Percentiles rank a stretch among this genome's conserved stretches.
phyloP scores from a whole-genome alignment of 1,284 basidiomycete genomes.

The Ceratobasidium sp. region DNA sequence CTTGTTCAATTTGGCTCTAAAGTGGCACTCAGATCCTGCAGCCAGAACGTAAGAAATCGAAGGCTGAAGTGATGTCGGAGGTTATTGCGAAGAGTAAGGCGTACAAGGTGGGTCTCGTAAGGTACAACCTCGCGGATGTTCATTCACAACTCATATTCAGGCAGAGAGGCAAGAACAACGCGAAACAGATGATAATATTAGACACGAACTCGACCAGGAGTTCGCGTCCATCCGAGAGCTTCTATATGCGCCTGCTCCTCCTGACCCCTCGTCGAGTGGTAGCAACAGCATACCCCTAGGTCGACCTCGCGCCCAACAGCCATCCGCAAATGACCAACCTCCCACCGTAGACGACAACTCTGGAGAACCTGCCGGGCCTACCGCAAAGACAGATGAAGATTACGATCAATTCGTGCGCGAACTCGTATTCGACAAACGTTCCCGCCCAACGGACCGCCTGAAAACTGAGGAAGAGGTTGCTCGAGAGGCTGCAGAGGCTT shows the following conservation, averaged over 20 bases:
- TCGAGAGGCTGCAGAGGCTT: slow-evolving; percentile 82
- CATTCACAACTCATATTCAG: slow-evolving; percentile 53
- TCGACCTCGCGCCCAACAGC: slow-evolving; percentile 13
- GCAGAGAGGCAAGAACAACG: slow-evolving; percentile 85
- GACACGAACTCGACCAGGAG: slow-evolving; percentile 88
- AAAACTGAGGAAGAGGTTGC: slow-evolving; percentile 97
- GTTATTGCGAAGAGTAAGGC: slow-evolving; percentile 97
- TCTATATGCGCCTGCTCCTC: slow-evolving; percentile 64
- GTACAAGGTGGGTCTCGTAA: slow-evolving; percentile 70
- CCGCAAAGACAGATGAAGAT: slow-evolving; percentile 59
- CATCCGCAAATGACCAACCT: neutral
- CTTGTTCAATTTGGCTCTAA: slow-evolving; percentile 46
- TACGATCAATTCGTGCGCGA: slow-evolving; percentile 95
- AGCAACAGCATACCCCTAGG: slow-evolving; percentile 53
- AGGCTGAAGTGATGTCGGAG: slow-evolving; percentile 97
- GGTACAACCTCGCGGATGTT: neutral
- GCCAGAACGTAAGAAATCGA: slow-evolving; percentile 85
- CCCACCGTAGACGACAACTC: neutral
- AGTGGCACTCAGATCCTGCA: slow-evolving; percentile 47
- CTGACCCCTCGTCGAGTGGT: slow-evolving; percentile 48
- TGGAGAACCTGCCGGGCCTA: slow-evolving; percentile 47
- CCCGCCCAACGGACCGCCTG: slow-evolving; percentile 93
- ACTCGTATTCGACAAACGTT: slow-evolving; percentile 91
- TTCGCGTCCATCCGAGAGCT: slow-evolving; percentile 84
- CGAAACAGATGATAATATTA: slow-evolving; percentile 85